A percentile compares a stretch with the other conserved stretches of the same genome.
phyloP scores from a whole-genome alignment of 257 asterid genomes.

The Rubia yunnanensis region DNA sequence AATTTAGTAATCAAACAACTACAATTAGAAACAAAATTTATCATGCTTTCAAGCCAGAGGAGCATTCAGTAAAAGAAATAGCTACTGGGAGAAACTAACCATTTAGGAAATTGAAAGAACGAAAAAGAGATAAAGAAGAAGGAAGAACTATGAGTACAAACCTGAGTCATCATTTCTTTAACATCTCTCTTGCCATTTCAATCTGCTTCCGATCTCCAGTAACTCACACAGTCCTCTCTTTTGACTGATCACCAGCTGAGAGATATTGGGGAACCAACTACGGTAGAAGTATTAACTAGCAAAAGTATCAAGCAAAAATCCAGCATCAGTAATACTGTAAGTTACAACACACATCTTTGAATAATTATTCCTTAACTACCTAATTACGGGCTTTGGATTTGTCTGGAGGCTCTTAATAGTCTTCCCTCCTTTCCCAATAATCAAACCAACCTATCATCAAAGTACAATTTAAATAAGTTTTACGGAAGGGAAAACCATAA shows the following conservation, averaged over 20 bases:
- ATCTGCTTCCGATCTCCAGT: too few species aligned
- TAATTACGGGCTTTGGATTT: slow-evolving; percentile 94
- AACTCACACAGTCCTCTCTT: too few species aligned
- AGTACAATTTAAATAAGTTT: neutral
- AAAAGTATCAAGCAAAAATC: neutral
- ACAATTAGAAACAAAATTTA: neutral
- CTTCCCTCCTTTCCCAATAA: slow-evolving; percentile 96
- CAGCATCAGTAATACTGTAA: neutral
- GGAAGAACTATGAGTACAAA: too few species aligned
- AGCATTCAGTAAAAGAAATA: too few species aligned
- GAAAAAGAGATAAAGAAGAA: too few species aligned
- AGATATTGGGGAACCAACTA: slow-evolving; percentile 75
- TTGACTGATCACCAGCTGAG: slow-evolving; percentile 70
- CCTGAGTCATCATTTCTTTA: too few species aligned
- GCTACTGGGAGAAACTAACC: too few species aligned
- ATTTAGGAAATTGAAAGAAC: too few species aligned
- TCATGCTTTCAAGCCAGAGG: neutral
- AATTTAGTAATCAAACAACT: neutral
- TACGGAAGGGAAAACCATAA: neutral
- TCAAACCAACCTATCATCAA: slow-evolving; percentile 70
- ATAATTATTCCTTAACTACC: slow-evolving; percentile 29
- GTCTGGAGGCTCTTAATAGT: slow-evolving; percentile 87
- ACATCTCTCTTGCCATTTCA: too few species aligned
- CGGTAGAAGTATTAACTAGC: neutral
- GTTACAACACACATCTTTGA: neutral